These are phyloP conservation scores for Colletotrichum camelliae DNA, from an alignment of 2,329 filamentous ascomycete species.

Conservation along the genomic window DNA sequence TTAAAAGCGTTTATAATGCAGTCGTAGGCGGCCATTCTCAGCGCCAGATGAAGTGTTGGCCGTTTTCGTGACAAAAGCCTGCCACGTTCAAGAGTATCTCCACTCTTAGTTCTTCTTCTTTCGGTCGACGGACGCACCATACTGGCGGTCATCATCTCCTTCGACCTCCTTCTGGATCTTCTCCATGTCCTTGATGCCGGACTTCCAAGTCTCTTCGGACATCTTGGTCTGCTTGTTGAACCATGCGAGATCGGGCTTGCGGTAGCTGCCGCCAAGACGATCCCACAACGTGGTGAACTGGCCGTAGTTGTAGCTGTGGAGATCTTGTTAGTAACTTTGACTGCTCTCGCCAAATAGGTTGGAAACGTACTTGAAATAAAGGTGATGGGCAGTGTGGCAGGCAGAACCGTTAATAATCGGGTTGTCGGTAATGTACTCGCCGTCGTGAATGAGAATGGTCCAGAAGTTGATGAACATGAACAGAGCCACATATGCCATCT, in stretches of 20 bases:
- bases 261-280: slow-evolving; percentile 73
- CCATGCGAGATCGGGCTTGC: slow-evolving; percentile 74
- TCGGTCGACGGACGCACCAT: slow-evolving; percentile 19
- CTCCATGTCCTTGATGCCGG: slow-evolving; percentile 66
- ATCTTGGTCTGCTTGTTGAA: slow-evolving; percentile 76
- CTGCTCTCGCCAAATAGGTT: too few relatives aligned
- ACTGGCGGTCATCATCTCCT: slow-evolving; percentile 26
- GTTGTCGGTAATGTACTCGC: slow-evolving; percentile 90
- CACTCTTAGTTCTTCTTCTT: slow-evolving; percentile 25
- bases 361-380: slow-evolving; percentile 37
- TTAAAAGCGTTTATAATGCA: background rate
- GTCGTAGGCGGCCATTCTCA: background rate
- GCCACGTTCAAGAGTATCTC: background rate
- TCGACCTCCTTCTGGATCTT: slow-evolving; percentile 58
- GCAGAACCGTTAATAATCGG: slow-evolving; percentile 94
- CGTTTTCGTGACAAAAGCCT: background rate
- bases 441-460: slow-evolving; percentile 96
- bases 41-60: background rate
- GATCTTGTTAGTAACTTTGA: slow-evolving; percentile 34
- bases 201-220: slow-evolving; percentile 69
- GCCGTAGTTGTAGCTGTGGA: slow-evolving; percentile 74
- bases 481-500: slow-evolving; percentile 83
- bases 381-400: slow-evolving; percentile 82
- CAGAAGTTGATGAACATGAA: slow-evolving; percentile 96
- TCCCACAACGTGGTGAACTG: slow-evolving; percentile 82